Evolutionary conservation across 768 basidiomycete genomes (phyloP), one percentile per base, ranked within the genome.

Genomic region (Gymnopilus junonius): DNA sequence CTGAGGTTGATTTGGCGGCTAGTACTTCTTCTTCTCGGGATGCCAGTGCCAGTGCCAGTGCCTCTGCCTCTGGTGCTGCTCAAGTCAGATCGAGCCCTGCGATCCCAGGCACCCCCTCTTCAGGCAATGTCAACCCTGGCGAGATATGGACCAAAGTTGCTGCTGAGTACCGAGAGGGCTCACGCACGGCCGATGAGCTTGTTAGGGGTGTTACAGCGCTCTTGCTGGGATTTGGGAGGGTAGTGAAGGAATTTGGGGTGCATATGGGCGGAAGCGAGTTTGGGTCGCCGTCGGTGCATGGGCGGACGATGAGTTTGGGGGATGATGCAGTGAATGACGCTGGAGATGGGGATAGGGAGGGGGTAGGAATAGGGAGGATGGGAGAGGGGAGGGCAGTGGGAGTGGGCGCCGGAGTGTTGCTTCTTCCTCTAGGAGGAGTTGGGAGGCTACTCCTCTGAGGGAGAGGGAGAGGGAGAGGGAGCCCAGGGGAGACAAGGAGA

Each of bases 161-260:
- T 0, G 82, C 82, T 8, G 92, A 94, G 65, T 91, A 87, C 67
- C 77, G 92, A 37, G 93, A 94, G 56, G 83, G 85, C 55, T 65
- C 91, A 66, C 80, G 89, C 68, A 83, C 87, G 58, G 90, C 90
- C 63, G 93, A 94, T 71, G 93, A 94, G 71, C 78, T 93, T 48
- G 88, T 94, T 3, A 79, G 93, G 58, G 87, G 86, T 7, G 78
- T 92, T 72, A 94, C 93, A 8, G 88, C 86, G 42, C 85, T 94
- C 62, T 74, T 94, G 66, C 76, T 94, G n/a, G 89, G 90, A 32
- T 81, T 90, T 6, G 92, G 93, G 32, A 85, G 85, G 72, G 80
- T 90, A 11, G 72, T 93, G 62, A 82, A 86, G 62, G 92, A 93
- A 56, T 73, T 81, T 23, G 75, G 73, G 25, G 70, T 69, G 75